Evolutionary conservation across 495 filamentous ascomycete genomes (phyloP), one percentile per base, ranked within the genome.

Genomic region (Hypoxylon intermedium): DNA sequence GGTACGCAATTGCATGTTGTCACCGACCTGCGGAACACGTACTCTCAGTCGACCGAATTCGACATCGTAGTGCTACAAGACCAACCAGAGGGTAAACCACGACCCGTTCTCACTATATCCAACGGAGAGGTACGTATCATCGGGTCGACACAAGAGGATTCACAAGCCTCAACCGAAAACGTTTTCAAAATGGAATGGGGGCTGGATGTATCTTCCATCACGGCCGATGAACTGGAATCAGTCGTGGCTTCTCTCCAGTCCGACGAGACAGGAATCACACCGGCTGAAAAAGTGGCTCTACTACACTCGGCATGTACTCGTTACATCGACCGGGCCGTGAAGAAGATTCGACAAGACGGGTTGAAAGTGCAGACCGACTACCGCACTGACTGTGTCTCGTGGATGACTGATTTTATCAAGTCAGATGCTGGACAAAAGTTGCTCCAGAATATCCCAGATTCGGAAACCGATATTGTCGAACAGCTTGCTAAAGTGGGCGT

Each of bases 261-360:
- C 9, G 42, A 47, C 5, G 41, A 36, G 15, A 15, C 11, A 1
- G 41, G 42, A 1, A 37, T 56, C 4, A 23, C 13, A 3, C 53
- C 28, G 31, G 28, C 24, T 18, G 53, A 38, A 12, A 47, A 47
- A 15, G 13, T 36, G 2, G 9, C 23, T 37, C 41, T 56, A 5
- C 23, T 37, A 0, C 15, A 28, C 7, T 11, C 42, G 11, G 41
- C 53, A 26, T 46, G 24, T 23, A 24, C 53, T 18, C 11, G 41
- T 6, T 56, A 56, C 21, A 46, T 56, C 7, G 41, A 47, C 13
- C 18, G 41, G 53, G 42, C 53, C 12, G 31, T 47, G 75, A 93
- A 92, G 77, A 60, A 72, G 47, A 62, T 87, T 44, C 90, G 93
- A 71, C 92, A 91, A 72, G 79, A 83, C 70, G 83, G 83, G 16